Base-by-base conservation (phyloP, 306 rosid species). In the Corylus heterophylla region DNA sequence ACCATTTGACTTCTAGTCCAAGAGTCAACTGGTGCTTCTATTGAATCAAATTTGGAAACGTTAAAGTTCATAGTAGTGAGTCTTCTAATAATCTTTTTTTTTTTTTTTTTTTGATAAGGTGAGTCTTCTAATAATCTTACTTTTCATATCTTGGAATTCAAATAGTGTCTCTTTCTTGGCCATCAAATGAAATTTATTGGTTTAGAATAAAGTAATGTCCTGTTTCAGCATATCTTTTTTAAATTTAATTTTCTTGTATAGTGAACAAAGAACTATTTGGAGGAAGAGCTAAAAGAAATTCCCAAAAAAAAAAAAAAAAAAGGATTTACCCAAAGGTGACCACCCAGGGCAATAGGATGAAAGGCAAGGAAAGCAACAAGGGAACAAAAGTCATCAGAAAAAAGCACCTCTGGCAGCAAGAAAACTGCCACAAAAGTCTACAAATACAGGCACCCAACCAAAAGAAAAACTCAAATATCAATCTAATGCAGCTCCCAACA, bases 1-100 rank as follows among this genome's bases (percentile, higher is more conserved):
- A 39, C 3, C 72, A 67, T 67, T 67, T 18, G 72, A 81, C 55
- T 69, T 44, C 27, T 9, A 56, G 49, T 62, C 71, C 64, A 55
- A 71, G 45, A 35, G 8, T 72, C 12, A 72, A 69, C 25, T 29
- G 3, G 44, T 42, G 72, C 17, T 68, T 39, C 14, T 42, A 8
- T 20, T n/a, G 12, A 4, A 18, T 9, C 18, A 42, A 68, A 35
- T 39, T 44, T 42, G 51, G 22, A 44, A 63, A 63, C 16, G 9
- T 18, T 68, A 18, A 42, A 39, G 5, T 59, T 27, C 13, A 20
- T 4, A 59, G 13, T 59, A 59, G 29, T 25, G 7, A 59, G 3
- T 59, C 66, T 59, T 59, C 16, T 25, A 16, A 45, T 13, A 14
- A 31, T 56, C 7, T 56, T 7, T 22, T 22, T 22, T 22, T 22